Conservation (phyloP, 805 yeast species). For the Clavispora vitiphila region DNA sequence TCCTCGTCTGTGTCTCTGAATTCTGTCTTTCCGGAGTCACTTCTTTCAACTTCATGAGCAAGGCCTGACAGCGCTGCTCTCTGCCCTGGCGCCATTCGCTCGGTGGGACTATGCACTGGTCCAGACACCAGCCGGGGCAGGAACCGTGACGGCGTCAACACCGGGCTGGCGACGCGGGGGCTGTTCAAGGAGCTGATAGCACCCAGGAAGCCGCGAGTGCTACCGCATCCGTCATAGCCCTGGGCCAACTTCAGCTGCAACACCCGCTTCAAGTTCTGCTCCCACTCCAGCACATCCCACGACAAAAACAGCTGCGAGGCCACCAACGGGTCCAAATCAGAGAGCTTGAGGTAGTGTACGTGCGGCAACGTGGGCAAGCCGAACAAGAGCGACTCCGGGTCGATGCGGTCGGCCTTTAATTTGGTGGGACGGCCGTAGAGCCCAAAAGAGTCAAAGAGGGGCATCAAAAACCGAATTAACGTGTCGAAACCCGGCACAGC, state of each 20-base stretch:
- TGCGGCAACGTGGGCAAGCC: constrained; percentile 43
- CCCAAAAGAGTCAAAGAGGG: constrained; percentile 40
- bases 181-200: constrained; percentile 51
- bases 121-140: constrained; percentile 1
- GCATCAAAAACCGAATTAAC: constrained; percentile 38
- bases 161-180: constrained; percentile 19
- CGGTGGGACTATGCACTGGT: background rate
- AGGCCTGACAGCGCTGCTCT: background rate
- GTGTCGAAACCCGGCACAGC: constrained; percentile 48
- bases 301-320: constrained; percentile 21
- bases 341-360: constrained; percentile 37
- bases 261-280: constrained; percentile 22
- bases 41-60: too few relatives aligned
- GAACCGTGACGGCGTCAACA: constrained; percentile 1
- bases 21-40: too few relatives aligned
- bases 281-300: constrained; percentile 39
- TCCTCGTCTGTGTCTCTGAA: too few relatives aligned
- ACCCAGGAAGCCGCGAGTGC: constrained; percentile 55
- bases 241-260: constrained; percentile 32
- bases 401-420: constrained; percentile 38
- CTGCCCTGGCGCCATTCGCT: background rate
- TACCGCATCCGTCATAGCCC: constrained; percentile 77
- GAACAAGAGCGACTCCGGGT: constrained; percentile 39
- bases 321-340: constrained; percentile 24
- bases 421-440: constrained; percentile 42